Percentiles rank a stretch among this genome's conserved stretches.
These are phyloP conservation scores for Raffaelea deltoideospora DNA, from an alignment of 2,329 filamentous ascomycete genomes.

Conservation along the genomic window DNA sequence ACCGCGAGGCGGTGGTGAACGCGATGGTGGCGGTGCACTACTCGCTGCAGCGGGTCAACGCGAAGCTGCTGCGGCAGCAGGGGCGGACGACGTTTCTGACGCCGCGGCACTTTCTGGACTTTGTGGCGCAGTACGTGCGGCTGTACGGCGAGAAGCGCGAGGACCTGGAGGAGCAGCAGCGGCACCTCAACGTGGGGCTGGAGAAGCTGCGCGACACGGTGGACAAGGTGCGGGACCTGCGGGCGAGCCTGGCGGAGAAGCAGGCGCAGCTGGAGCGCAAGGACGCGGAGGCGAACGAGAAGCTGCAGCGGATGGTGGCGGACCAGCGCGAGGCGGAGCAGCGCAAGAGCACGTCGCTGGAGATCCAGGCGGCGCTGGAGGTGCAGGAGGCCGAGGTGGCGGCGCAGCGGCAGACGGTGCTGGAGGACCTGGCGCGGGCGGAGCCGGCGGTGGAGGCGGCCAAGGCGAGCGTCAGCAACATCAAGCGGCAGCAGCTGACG, in stretches of 20 bases:
- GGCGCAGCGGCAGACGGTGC: slow-evolving; percentile 65
- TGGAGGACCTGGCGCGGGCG: slow-evolving; percentile 75
- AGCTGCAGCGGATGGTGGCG: slow-evolving; percentile 90
- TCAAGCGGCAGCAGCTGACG: slow-evolving; percentile 91
- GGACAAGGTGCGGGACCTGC: slow-evolving; percentile 87
- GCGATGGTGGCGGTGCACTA: slow-evolving; percentile 99
- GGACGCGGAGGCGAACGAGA: slow-evolving; percentile 90
- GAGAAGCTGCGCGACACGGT: slow-evolving; percentile 96
- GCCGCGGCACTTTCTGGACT: slow-evolving; percentile 92
- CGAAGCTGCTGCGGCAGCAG: slow-evolving; percentile 78
- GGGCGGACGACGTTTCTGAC: slow-evolving; percentile 87
- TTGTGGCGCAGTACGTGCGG: slow-evolving; percentile 93
- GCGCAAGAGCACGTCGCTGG: slow-evolving; percentile 71
- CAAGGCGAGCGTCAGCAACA: slow-evolving; percentile 93
- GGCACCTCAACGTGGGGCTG: slow-evolving; percentile 93
- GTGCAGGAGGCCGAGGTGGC: slow-evolving; percentile 83
- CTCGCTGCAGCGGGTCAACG: slow-evolving; percentile 81
- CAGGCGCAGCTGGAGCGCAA: slow-evolving; percentile 87
- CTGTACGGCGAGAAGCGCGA: slow-evolving; percentile 97
- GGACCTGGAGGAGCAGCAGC: slow-evolving; percentile 95
- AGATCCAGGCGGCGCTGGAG: slow-evolving; percentile 76
- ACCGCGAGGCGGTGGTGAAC: slow-evolving; percentile 87
- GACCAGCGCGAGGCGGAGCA: slow-evolving; percentile 92
- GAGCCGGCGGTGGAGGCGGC: slow-evolving; percentile 89
- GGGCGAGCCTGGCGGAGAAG: slow-evolving; percentile 83